These are phyloP conservation scores for Penicillium sp. DNA, from an alignment of 2,329 filamentous ascomycete species.

Conservation along the genomic window DNA sequence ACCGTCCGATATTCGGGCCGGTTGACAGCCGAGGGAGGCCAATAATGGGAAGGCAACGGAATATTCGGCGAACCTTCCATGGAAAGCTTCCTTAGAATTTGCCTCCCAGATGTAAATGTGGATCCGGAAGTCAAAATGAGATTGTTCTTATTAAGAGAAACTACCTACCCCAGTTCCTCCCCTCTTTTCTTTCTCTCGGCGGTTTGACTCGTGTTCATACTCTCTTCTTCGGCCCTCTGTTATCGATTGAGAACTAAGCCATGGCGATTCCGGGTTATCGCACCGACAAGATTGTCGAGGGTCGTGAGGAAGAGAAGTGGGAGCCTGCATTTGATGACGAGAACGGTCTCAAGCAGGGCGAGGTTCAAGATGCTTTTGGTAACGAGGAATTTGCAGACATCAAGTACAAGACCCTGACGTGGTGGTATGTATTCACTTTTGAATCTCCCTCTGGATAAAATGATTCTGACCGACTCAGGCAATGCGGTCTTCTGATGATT, in stretches of 20 bases:
- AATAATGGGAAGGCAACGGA: not conserved
- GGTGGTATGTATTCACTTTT: conserved; percentile 17
- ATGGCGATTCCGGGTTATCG: conserved; percentile 20
- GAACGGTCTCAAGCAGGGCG: conserved; percentile 18
- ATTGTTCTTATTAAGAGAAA: not conserved
- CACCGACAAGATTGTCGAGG: conserved; percentile 22
- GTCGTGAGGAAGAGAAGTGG: conserved; percentile 12
- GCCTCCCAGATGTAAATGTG: conserved; percentile 7
- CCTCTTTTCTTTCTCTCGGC: not conserved
- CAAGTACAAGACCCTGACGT: conserved; percentile 26
- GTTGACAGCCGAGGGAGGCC: not conserved
- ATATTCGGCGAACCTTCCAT: conserved; percentile 17
- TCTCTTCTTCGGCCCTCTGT: not conserved
- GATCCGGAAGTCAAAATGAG: not conserved
- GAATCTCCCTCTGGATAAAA: not conserved
- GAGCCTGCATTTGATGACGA: conserved; percentile 15
- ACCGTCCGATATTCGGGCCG: conserved; percentile 9
- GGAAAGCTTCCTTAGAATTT: conserved; percentile 3
- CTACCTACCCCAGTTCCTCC: not conserved
- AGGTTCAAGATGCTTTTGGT: conserved; percentile 23
- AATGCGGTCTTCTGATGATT: conserved; percentile 26
- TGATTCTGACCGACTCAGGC: conserved; percentile 6
- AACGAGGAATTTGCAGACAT: conserved; percentile 25
- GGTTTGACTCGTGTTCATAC: not conserved
- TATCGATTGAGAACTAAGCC: not conserved